Evolutionary conservation across 371 early-diverging fungal species (phyloP), one percentile per base, ranked within the genome.

Genomic region (Mortierella sp.): DNA sequence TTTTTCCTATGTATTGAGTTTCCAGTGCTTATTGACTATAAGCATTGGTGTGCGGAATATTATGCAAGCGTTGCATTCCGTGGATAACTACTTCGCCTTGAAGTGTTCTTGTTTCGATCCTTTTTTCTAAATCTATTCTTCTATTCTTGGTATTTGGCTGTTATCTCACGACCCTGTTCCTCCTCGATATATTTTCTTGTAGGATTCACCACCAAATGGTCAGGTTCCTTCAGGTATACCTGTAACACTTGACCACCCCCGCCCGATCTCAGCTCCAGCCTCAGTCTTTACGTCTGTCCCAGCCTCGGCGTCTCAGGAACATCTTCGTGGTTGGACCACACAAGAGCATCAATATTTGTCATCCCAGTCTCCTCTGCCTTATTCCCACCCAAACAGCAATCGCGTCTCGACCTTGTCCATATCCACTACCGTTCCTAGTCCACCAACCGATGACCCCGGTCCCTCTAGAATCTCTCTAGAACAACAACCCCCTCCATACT

Each of bases 401-500:
- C 52, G 55, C 28, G 16, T 57, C 57, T 62, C 50, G 21, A 58
- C 64, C 33, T 28, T 15, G 11, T 63, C 63, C 11, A 47, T 45
- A 22, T 50, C 64, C 48, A 32, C 28, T n/a, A 28, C 24, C 32
- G 40, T 16, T 33, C 22, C 64, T 24, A 7, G 28, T 55, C 55
- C 21, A 15, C 6, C 8, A 11, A 21, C 10, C 15, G 59, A 59
- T 36, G 59, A 59, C 38, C 5, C 19, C 36, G 38, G 16, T 22
- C 59, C 9, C 9, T 41, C 55, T 57, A 55, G 52, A 65, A 4
- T 40, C n/a, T 38, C 66, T 33, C 59, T 59, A 19, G 59, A 63
- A 13, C 59, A 65, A 48, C 62, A 67, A n/a, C 79, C 70, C 8
- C 79, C 79, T 22, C 74, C 79, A 3, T 78, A 78, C 16, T 73